phyloP scores from a whole-genome alignment of 2,329 filamentous ascomycete species.

The Xylariomycetidae sp. region DNA sequence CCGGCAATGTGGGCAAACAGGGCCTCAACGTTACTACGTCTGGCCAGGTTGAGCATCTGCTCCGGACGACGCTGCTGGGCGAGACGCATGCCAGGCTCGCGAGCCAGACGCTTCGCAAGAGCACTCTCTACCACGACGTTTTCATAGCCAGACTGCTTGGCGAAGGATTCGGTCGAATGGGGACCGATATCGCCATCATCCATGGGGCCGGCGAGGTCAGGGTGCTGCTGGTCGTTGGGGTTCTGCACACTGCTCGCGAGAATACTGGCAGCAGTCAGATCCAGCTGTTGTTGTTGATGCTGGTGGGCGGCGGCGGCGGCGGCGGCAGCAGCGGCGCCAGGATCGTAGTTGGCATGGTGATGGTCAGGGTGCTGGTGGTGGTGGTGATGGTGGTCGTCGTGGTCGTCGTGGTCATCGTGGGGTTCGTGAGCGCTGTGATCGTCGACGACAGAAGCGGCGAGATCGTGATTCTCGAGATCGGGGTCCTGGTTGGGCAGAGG shows the following conservation, averaged over 20 bases:
- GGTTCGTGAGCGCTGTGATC: conserved; percentile 14
- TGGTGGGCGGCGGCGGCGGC: conserved; percentile 28
- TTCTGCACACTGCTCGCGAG: conserved; percentile 27
- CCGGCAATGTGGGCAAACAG: conserved; percentile 55
- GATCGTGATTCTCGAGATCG: conserved; percentile 22
- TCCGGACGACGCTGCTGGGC: conserved; percentile 50
- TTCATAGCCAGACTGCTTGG: conserved; percentile 41
- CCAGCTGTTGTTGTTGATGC: conserved; percentile 28
- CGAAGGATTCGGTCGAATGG: conserved; percentile 44
- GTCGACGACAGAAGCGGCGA: conserved; percentile 13
- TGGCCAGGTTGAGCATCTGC: conserved; percentile 50
- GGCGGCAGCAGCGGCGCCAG: conserved; percentile 27
- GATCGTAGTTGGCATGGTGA: conserved; percentile 19
- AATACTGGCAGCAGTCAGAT: conserved; percentile 26
- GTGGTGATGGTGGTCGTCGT: conserved; percentile 18
- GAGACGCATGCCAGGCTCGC: conserved; percentile 43
- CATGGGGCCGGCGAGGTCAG: conserved; percentile 21
- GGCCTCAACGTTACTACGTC: conserved; percentile 57
- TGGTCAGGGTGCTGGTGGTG: conserved; percentile 16
- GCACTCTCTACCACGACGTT: conserved; percentile 47
- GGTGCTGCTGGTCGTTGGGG: conserved; percentile 23
- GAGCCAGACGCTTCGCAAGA: conserved; percentile 49
- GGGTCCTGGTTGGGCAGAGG: conserved; percentile 29
- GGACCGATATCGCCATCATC: conserved; percentile 14
- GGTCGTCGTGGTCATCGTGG: conserved; percentile 15